These are phyloP conservation scores for Hysterium pulicare DNA, from an alignment of 2,329 filamentous ascomycete genomes.

Conservation along the genomic window DNA sequence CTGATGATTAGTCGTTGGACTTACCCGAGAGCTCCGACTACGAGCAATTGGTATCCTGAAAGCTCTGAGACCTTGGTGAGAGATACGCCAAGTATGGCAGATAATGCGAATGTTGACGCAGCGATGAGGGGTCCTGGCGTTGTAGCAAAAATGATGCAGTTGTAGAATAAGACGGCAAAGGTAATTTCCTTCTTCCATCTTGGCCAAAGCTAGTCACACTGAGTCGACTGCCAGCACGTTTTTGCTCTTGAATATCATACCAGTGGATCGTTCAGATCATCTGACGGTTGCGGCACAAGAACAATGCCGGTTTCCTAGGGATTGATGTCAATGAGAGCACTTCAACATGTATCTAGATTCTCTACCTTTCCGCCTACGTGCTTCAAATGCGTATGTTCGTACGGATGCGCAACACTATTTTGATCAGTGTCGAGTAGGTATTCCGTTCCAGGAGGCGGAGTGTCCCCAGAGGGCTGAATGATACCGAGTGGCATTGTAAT, in stretches of 20 bases:
- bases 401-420: slow-evolving; percentile 10
- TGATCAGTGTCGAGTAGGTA: slow-evolving; percentile 16
- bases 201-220: slow-evolving; percentile 19
- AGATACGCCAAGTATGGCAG: slow-evolving; percentile 16
- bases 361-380: slow-evolving; percentile 18
- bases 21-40: slow-evolving; percentile 22
- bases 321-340: not conserved
- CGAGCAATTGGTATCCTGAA: slow-evolving; percentile 20
- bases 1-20: not conserved
- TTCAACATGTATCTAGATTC: not conserved
- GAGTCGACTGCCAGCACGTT: not conserved
- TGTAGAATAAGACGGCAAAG: slow-evolving; percentile 20
- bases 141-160: slow-evolving; percentile 23
- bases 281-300: slow-evolving; percentile 19
- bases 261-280: slow-evolving; percentile 22
- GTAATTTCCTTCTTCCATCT: slow-evolving; percentile 20
- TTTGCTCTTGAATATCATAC: slow-evolving; percentile 6
- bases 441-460: slow-evolving; percentile 23
- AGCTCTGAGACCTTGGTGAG: slow-evolving; percentile 22
- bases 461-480: slow-evolving; percentile 15
- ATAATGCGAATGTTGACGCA: slow-evolving; percentile 18
- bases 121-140: slow-evolving; percentile 23
- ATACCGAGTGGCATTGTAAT: slow-evolving; percentile 23
- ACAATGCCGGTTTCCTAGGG: slow-evolving; percentile 17
- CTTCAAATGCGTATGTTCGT: slow-evolving; percentile 15